phyloP scores from a whole-genome alignment of 495 filamentous ascomycete species.

The Penicillium odoratum region DNA sequence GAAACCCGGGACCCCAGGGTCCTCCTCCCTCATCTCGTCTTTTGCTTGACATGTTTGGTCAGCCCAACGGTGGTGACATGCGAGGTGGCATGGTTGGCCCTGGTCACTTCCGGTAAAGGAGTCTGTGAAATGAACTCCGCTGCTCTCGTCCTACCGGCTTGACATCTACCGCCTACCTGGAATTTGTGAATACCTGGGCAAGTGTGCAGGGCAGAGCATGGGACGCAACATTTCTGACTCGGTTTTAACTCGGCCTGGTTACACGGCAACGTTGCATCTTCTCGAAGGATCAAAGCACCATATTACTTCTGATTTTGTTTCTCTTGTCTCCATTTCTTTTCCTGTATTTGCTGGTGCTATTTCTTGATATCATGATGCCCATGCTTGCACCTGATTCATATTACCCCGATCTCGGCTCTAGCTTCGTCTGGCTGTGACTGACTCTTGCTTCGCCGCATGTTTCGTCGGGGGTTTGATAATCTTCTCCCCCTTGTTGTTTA shows the following conservation, averaged over 20 bases:
- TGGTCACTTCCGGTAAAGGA: slow-evolving; percentile 21
- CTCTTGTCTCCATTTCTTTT: slow-evolving; percentile 3
- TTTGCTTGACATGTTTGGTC: slow-evolving; percentile 49
- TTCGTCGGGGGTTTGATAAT: slow-evolving; percentile 4
- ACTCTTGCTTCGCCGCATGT: slow-evolving; percentile 5
- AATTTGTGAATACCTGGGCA: not conserved
- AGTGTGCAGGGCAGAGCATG: not conserved
- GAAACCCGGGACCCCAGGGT: slow-evolving; percentile 39
- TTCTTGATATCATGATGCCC: slow-evolving; percentile 19
- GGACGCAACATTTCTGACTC: not conserved
- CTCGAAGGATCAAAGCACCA: slow-evolving; percentile 4
- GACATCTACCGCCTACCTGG: slow-evolving; percentile 2
- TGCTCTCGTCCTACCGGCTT: slow-evolving; percentile 7
- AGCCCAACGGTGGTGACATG: slow-evolving; percentile 38
- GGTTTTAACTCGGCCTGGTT: slow-evolving; percentile 6
- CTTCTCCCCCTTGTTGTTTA: slow-evolving; percentile 8
- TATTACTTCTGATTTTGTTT: slow-evolving; percentile 6
- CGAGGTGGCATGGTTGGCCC: slow-evolving; percentile 46
- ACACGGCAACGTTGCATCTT: slow-evolving; percentile 6
- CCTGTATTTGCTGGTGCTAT: slow-evolving; percentile 3
- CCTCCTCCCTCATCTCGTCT: slow-evolving; percentile 46
- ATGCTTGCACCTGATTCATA: slow-evolving; percentile 12
- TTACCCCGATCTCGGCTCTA: slow-evolving; percentile 14
- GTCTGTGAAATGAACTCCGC: not conserved
- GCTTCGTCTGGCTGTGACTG: slow-evolving; percentile 18